These are phyloP conservation scores for Ustilago trichophora DNA, from an alignment of 1,284 basidiomycete genomes.

Conservation along the genomic window DNA sequence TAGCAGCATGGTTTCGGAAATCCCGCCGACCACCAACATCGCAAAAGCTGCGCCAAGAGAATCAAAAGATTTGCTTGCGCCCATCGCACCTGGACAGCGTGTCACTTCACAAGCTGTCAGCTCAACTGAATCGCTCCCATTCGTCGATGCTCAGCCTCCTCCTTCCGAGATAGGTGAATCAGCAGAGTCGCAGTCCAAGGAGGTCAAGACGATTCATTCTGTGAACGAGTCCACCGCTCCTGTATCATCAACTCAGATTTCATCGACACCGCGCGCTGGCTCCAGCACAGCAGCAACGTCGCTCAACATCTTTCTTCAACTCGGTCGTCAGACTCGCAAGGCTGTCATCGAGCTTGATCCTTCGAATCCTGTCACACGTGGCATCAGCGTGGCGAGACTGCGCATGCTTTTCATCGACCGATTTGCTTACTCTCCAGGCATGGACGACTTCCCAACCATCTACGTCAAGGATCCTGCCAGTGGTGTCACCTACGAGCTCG, in stretches of 20 bases:
- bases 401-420: conserved; percentile 91
- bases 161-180: conserved; percentile 15
- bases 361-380: conserved; percentile 33
- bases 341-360: conserved; percentile 73
- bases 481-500: conserved; percentile 93
- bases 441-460: conserved; percentile 93
- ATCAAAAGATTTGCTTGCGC: conserved; percentile 13
- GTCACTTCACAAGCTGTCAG: conserved; percentile 38
- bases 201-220: no score
- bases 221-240: no score
- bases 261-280: conserved; percentile 7
- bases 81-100: conserved; percentile 15
- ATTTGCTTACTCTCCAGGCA: conserved; percentile 87
- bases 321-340: conserved; percentile 92
- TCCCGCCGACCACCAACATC: conserved; percentile 1
- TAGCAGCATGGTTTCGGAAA: not conserved
- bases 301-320: conserved; percentile 79
- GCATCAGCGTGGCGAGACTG: conserved; percentile 76
- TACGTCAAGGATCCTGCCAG: conserved; percentile 90
- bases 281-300: conserved; percentile 7
- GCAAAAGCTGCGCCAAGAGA: not conserved
- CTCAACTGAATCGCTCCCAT: conserved; percentile 52
- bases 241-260: not conserved
- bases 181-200: conserved; percentile 1
- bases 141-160: conserved; percentile 35